Percentiles rank a stretch among this genome's conserved stretches.
Evolutionary conservation across 2,329 filamentous ascomycete genomes (phyloP).

Genomic region (Plenodomus tracheiphilus): DNA sequence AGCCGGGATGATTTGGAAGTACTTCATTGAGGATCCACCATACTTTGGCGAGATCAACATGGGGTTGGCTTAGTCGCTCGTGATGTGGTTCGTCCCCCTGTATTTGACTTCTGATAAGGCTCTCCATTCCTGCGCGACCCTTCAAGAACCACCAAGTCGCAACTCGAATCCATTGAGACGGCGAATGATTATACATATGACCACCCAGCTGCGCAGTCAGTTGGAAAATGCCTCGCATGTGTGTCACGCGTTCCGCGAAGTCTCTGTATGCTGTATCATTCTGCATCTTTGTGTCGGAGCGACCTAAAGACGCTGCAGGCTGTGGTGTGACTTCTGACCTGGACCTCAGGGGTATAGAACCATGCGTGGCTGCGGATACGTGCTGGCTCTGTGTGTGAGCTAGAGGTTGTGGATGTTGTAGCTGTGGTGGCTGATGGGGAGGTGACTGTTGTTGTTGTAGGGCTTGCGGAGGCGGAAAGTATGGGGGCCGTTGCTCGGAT

Average conservation of each 20-base stretch:
- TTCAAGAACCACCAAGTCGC: slow-evolving; percentile 89
- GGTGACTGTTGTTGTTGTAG: slow-evolving; percentile 1
- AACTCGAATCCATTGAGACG: slow-evolving; percentile 70
- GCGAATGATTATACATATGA: slow-evolving; percentile 64
- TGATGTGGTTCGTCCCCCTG: slow-evolving; percentile 55
- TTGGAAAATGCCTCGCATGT: slow-evolving; percentile 75
- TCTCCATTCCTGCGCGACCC: slow-evolving; percentile 76
- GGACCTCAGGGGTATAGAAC: slow-evolving; percentile 14
- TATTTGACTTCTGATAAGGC: slow-evolving; percentile 67
- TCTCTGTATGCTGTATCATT: slow-evolving; percentile 61
- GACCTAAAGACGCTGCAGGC: slow-evolving; percentile 18
- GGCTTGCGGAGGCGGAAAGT: slow-evolving; percentile 12
- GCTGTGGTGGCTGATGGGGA: slow-evolving; percentile 5
- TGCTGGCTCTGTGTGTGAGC: slow-evolving; percentile 12
- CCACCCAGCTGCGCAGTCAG: slow-evolving; percentile 75
- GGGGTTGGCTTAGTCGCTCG: slow-evolving; percentile 69
- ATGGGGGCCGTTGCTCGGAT: slow-evolving; percentile 17
- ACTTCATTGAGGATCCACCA: slow-evolving; percentile 71
- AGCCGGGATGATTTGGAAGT: slow-evolving; percentile 39
- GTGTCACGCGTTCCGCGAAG: slow-evolving; percentile 71
- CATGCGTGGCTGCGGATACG: slow-evolving; percentile 7
- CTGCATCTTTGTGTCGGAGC: slow-evolving; percentile 38
- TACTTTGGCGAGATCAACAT: slow-evolving; percentile 81
- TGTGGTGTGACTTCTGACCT: slow-evolving; percentile 20
- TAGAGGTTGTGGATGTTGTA: slow-evolving; percentile 3